These are phyloP conservation scores for Solanum medicagineum DNA, from an alignment of 257 asterid genomes.

Conservation along the genomic window DNA sequence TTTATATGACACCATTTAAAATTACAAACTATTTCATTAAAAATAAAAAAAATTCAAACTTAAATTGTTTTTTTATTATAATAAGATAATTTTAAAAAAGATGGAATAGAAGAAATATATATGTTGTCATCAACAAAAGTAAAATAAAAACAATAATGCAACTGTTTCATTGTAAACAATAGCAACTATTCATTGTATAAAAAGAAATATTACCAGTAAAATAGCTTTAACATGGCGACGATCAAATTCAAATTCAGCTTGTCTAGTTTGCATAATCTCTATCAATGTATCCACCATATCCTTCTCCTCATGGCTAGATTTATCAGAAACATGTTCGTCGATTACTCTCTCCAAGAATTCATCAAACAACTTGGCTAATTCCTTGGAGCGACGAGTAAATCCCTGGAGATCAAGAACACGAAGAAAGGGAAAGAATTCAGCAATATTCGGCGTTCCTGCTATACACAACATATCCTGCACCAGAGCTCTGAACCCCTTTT, in stretches of 20 bases:
- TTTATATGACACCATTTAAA: too few species aligned
- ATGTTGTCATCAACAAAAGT: too few species aligned
- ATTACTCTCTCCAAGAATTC: slow-evolving; percentile 4
- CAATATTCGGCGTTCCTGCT: not conserved
- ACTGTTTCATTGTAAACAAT: too few species aligned
- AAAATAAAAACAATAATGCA: too few species aligned
- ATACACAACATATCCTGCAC: not conserved
- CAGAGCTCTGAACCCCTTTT: not conserved
- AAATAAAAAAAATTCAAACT: too few species aligned
- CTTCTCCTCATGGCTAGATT: not conserved
- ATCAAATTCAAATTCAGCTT: slow-evolving; percentile 3
- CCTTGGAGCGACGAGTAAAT: not conserved
- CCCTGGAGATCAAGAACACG: slow-evolving; percentile 8
- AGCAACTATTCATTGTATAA: too few species aligned
- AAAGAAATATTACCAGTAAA: not conserved
- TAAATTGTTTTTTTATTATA: too few species aligned
- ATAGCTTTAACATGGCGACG: not conserved
- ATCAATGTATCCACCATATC: not conserved
- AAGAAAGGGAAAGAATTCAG: not conserved
- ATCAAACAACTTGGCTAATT: slow-evolving; percentile 1
- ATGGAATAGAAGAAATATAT: too few species aligned
- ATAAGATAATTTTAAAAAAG: too few species aligned
- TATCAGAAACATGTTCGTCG: not conserved
- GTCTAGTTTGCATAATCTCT: not conserved
- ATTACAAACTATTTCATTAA: too few species aligned